phyloP scores from a whole-genome alignment of 2,329 filamentous ascomycete genomes.

The Teratosphaeria nubilosa region DNA sequence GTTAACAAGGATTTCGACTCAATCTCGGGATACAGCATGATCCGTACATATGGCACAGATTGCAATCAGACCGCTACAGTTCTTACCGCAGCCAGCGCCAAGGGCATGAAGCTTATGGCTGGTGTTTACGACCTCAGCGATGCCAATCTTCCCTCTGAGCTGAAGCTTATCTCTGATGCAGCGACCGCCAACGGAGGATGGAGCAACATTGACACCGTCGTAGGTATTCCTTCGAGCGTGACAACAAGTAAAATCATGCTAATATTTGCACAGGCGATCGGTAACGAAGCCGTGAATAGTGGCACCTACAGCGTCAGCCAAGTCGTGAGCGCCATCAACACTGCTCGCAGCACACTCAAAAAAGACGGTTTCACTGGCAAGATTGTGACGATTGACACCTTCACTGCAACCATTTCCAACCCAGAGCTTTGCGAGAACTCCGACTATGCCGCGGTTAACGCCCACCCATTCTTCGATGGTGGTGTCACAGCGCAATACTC shows the following conservation, averaged over 20 bases:
- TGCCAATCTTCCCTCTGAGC: slow-evolving; percentile 40
- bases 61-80: slow-evolving; percentile 61
- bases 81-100: slow-evolving; percentile 51
- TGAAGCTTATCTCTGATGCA: slow-evolving; percentile 51
- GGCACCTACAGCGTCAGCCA: slow-evolving; percentile 41
- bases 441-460: slow-evolving; percentile 73
- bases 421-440: slow-evolving; percentile 65
- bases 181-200: slow-evolving; percentile 49
- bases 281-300: slow-evolving; percentile 70
- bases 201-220: slow-evolving; percentile 51
- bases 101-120: slow-evolving; percentile 60
- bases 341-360: slow-evolving; percentile 49
- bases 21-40: slow-evolving; percentile 49
- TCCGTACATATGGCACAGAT: slow-evolving; percentile 73
- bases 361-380: slow-evolving; percentile 58
- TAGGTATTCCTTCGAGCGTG: not conserved
- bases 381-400: slow-evolving; percentile 73
- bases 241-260: not conserved
- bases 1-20: slow-evolving; percentile 55
- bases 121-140: slow-evolving; percentile 59
- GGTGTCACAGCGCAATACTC: slow-evolving; percentile 50
- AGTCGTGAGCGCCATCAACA: slow-evolving; percentile 49
- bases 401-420: slow-evolving; percentile 55
- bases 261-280: slow-evolving; percentile 37
- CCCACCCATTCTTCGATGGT: slow-evolving; percentile 73